Evolutionary conservation across 495 filamentous ascomycete genomes (phyloP).

Genomic region (Xylaria venustula): DNA sequence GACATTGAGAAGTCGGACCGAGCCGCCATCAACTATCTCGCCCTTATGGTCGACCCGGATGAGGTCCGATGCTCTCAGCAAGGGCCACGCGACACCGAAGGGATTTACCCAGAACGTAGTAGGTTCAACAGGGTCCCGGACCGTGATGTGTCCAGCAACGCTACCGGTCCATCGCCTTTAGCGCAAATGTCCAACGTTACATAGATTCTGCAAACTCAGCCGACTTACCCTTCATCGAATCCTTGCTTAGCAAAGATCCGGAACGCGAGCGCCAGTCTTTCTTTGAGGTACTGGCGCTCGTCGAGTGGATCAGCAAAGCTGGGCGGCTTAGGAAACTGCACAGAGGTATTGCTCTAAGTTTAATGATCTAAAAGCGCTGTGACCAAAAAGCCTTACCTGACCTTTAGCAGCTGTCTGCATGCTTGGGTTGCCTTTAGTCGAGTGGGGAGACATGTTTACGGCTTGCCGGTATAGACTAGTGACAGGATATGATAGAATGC

Average conservation of each 20-base stretch:
- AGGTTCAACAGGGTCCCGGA: slow-evolving; percentile 65
- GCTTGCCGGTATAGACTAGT: not conserved
- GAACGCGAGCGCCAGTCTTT: slow-evolving; percentile 20
- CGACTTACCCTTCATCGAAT: slow-evolving; percentile 18
- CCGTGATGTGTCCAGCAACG: slow-evolving; percentile 18
- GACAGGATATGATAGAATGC: not conserved
- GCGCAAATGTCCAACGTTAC: not conserved
- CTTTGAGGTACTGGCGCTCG: slow-evolving; percentile 22
- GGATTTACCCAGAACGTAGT: slow-evolving; percentile 79
- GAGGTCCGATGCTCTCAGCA: slow-evolving; percentile 68
- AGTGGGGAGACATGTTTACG: slow-evolving; percentile 12
- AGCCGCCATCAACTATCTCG: slow-evolving; percentile 66
- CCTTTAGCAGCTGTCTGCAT: slow-evolving; percentile 4
- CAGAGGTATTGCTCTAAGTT: not conserved
- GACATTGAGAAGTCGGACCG: slow-evolving; percentile 60
- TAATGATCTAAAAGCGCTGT: not conserved
- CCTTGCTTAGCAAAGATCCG: slow-evolving; percentile 22
- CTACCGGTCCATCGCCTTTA: slow-evolving; percentile 2
- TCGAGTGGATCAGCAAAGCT: slow-evolving; percentile 21
- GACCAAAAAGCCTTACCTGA: not conserved
- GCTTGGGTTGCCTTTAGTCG: not conserved
- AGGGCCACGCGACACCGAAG: slow-evolving; percentile 67
- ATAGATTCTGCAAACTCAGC: not conserved
- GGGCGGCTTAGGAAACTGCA: slow-evolving; percentile 12
- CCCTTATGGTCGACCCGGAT: slow-evolving; percentile 67